Percentiles rank a stretch among this genome's conserved stretches.
Conservation (phyloP, 345 rosid species). For the Boechera stricta region DNA sequence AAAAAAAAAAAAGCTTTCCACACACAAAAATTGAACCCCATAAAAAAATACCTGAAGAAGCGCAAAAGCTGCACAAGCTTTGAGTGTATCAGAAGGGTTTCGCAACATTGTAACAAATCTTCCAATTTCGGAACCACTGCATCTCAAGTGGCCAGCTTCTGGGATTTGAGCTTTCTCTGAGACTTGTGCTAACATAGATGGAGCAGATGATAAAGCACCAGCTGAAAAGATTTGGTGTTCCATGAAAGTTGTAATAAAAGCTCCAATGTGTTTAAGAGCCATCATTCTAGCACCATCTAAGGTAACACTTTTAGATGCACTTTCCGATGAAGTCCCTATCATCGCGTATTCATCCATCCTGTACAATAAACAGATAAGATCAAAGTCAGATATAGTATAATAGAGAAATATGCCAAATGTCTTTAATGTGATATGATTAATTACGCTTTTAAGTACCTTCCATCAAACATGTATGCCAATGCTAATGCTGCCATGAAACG, state of each 20-base stretch:
- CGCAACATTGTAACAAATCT: conserved; percentile 77
- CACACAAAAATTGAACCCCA: not conserved
- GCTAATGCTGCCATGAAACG: conserved; percentile 89
- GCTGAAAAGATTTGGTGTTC: conserved; percentile 64
- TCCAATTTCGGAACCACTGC: conserved; percentile 81
- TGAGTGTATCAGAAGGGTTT: conserved; percentile 60
- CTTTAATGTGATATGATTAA: conserved; percentile 13
- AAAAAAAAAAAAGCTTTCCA: not conserved
- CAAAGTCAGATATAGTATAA: conserved; percentile 21
- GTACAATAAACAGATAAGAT: conserved; percentile 27
- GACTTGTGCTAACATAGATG: conserved; percentile 71
- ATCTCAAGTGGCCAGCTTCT: conserved; percentile 89
- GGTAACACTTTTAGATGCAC: conserved; percentile 60
- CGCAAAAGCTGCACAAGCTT: conserved; percentile 85
- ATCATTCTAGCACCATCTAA: conserved; percentile 66
- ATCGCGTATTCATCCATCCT: conserved; percentile 79
- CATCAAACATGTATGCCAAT: conserved; percentile 82
- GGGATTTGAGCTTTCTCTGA: conserved; percentile 81
- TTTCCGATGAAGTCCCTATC: conserved; percentile 61
- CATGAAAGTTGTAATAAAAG: conserved; percentile 57
- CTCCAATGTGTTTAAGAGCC: conserved; percentile 69
- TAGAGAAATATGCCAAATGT: conserved; percentile 14
- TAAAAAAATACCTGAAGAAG: conserved; percentile 65
- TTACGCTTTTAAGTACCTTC: conserved; percentile 54
- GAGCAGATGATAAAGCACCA: conserved; percentile 72